Percentiles rank a stretch among this genome's conserved stretches.
These are phyloP conservation scores for Phytophthora hybrid DNA, from an alignment of 352 stramenopile species.

Conservation along the genomic window DNA sequence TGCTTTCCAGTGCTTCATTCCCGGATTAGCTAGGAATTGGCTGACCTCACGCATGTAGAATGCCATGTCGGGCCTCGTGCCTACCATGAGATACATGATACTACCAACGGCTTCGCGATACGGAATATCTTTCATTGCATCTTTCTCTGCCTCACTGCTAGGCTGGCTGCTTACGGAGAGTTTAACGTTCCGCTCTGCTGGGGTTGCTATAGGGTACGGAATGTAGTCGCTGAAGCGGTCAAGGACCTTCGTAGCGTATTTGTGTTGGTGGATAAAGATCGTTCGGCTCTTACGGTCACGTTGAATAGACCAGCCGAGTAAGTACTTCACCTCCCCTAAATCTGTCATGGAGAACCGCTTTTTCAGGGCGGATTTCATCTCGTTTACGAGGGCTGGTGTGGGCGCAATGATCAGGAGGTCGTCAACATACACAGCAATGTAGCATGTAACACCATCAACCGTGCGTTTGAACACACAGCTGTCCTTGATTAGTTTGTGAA, in stretches of 20 bases:
- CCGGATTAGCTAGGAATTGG: conserved; percentile 30
- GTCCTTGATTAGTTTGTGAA: conserved; percentile 15
- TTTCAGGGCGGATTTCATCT: conserved; percentile 19
- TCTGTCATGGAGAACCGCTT: conserved; percentile 22
- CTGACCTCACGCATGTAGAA: conserved; percentile 31
- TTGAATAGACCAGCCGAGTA: conserved; percentile 25
- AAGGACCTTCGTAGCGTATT: conserved; percentile 36
- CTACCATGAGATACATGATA: conserved; percentile 33
- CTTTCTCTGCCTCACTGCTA: conserved; percentile 14
- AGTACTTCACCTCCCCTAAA: conserved; percentile 29
- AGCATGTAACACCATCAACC: conserved; percentile 9
- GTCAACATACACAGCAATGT: conserved; percentile 30
- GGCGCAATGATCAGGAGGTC: conserved; percentile 18
- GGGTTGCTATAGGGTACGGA: conserved; percentile 19
- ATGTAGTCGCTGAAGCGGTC: conserved; percentile 21
- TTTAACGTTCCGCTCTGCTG: conserved; percentile 21
- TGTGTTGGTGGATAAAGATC: conserved; percentile 27
- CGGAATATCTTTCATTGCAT: conserved; percentile 23
- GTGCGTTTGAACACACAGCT: conserved; percentile 9
- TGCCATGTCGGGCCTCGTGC: conserved; percentile 23
- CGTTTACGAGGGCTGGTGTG: conserved; percentile 9
- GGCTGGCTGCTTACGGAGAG: conserved; percentile 13
- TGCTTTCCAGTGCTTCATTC: conserved; percentile 30
- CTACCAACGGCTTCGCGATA: conserved; percentile 31
- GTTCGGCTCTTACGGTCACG: conserved; percentile 26